Percentiles rank a stretch among this genome's conserved stretches.
phyloP scores from a whole-genome alignment of 768 basidiomycete species.

The Sistotremastrum suecicum region DNA sequence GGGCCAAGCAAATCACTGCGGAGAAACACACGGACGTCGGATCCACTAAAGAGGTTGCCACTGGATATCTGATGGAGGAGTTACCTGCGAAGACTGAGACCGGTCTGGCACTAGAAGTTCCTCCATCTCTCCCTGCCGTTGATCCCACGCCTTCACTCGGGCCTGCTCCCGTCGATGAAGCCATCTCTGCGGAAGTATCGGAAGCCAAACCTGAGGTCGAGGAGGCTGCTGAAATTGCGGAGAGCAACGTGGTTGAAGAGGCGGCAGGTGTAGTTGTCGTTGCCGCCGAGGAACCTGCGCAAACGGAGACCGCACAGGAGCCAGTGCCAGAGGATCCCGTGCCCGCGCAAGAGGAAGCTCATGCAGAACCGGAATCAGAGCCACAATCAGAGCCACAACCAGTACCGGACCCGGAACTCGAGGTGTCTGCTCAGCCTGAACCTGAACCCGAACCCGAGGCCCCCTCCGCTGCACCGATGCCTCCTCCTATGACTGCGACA shows the following conservation, averaged over 20 bases:
- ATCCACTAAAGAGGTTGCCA: constrained; percentile 23
- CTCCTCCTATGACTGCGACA: neutral
- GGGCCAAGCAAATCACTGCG: constrained; percentile 70
- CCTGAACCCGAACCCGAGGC: constrained; percentile 1
- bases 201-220: constrained; percentile 15
- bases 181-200: constrained; percentile 11
- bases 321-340: constrained; percentile 7
- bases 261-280: constrained; percentile 5
- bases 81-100: constrained; percentile 8
- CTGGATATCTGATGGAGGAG: constrained; percentile 33
- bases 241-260: too few relatives aligned
- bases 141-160: constrained; percentile 3
- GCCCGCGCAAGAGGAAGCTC: constrained; percentile 1
- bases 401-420: neutral
- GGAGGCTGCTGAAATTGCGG: constrained; percentile 6
- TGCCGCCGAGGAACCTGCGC: constrained; percentile 6
- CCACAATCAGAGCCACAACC: neutral
- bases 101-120: constrained; percentile 3
- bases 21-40: constrained; percentile 32
- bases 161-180: constrained; percentile 1
- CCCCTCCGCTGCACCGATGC: neutral
- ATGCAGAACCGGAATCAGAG: neutral
- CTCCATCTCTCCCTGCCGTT: constrained; percentile 2
- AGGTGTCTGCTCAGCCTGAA: neutral
- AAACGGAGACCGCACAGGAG: constrained; percentile 5